Conservation (phyloP, 495 filamentous ascomycete genomes). For the Lasiosphaeria hispida region DNA sequence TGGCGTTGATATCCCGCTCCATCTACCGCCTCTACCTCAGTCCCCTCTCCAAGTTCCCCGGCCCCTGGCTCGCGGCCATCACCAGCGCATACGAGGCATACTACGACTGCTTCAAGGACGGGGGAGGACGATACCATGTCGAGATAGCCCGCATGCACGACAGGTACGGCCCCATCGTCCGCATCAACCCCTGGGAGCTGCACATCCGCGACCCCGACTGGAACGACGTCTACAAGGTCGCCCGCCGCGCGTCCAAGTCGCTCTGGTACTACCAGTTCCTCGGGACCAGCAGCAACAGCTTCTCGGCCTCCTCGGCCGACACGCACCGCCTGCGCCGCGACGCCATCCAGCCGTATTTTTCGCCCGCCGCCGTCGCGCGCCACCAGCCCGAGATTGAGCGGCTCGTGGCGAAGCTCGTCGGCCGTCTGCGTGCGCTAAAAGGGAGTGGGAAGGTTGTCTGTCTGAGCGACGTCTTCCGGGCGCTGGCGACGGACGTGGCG, state of each 20-base stretch:
- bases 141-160: constrained; percentile 6
- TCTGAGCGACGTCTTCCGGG: constrained; percentile 33
- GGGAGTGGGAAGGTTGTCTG: constrained; percentile 17
- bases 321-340: constrained; percentile 35
- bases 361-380: constrained; percentile 25
- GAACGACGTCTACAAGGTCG: constrained; percentile 28
- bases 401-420: constrained; percentile 25
- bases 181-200: constrained; percentile 51
- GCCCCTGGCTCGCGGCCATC: constrained; percentile 32
- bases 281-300: constrained; percentile 28
- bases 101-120: constrained; percentile 1
- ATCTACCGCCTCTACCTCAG: constrained; percentile 46
- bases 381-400: constrained; percentile 29
- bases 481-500: constrained; percentile 36
- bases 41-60: constrained; percentile 44
- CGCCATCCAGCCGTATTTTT: constrained; percentile 34
- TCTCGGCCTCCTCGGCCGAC: constrained; percentile 29
- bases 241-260: constrained; percentile 33
- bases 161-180: constrained; percentile 45
- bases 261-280: constrained; percentile 38
- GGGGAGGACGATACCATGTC: not conserved
- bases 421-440: constrained; percentile 19
- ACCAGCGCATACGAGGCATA: not conserved
- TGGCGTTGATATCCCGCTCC: not conserved
- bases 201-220: constrained; percentile 36